phyloP scores from a whole-genome alignment of 371 early-diverging fungal species.

The Rhizomucor miehei region DNA sequence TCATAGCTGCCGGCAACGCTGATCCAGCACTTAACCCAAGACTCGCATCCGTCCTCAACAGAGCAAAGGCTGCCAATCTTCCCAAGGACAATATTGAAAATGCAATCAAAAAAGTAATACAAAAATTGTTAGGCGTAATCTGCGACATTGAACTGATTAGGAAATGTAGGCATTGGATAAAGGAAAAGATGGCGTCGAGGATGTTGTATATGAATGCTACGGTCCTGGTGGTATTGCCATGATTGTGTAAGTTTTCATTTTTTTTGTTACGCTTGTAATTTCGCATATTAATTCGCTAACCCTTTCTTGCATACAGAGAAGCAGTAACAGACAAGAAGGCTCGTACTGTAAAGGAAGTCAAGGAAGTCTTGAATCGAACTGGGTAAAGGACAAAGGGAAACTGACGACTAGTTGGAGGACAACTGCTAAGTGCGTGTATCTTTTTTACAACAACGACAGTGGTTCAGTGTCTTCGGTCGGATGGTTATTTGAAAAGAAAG shows the following conservation, averaged over 20 bases:
- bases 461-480: conserved; percentile 59
- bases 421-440: neutral
- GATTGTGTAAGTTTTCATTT: conserved; percentile 48
- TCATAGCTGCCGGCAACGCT: conserved; percentile 44
- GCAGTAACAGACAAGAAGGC: conserved; percentile 63
- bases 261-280: neutral
- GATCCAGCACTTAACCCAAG: conserved; percentile 50
- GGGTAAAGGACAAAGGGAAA: conserved; percentile 46
- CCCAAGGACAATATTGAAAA: conserved; percentile 73
- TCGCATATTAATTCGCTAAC: neutral
- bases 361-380: conserved; percentile 53
- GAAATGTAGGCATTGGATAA: conserved; percentile 22
- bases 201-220: conserved; percentile 64
- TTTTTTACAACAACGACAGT: conserved; percentile 26
- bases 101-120: conserved; percentile 67
- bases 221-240: conserved; percentile 64
- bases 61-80: conserved; percentile 60
- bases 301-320: conserved; percentile 29
- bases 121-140: neutral
- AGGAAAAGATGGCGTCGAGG: conserved; percentile 42
- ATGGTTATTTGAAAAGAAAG: conserved; percentile 64
- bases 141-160: neutral
- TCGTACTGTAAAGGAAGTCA: conserved; percentile 67
- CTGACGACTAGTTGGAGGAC: neutral
- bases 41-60: conserved; percentile 57